Evolutionary conservation across 192 early-diverging fungal genomes (phyloP).

Genomic region (Coemansia sp.): DNA sequence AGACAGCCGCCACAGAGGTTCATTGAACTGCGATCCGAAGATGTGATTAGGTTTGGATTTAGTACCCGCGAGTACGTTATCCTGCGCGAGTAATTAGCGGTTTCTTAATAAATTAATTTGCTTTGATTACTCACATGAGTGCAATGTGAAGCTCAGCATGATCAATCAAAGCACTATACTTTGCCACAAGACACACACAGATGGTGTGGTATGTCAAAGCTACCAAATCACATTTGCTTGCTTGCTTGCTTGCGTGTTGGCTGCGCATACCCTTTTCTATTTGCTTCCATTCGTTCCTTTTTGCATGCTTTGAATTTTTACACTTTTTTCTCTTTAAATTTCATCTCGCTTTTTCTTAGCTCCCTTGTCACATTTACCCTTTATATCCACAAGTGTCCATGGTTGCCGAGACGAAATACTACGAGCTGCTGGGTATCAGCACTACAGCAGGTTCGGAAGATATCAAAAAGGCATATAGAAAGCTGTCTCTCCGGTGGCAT

Average conservation of each 20-base stretch:
- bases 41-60: slow-evolving; percentile 88
- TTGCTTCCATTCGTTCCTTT: neutral
- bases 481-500: slow-evolving; percentile 70
- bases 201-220: neutral
- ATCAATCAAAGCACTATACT: neutral
- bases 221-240: no score
- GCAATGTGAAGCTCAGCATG: no score
- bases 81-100: slow-evolving; percentile 57
- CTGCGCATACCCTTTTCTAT: neutral
- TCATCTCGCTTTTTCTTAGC: neutral
- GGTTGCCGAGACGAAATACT: slow-evolving; percentile 55
- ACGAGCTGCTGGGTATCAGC: slow-evolving; percentile 65
- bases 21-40: slow-evolving; percentile 77
- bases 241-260: neutral
- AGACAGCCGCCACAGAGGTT: slow-evolving; percentile 73
- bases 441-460: slow-evolving; percentile 62
- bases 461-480: slow-evolving; percentile 71
- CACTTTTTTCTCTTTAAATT: slow-evolving; percentile 4
- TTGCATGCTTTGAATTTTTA: slow-evolving; percentile 1
- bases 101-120: neutral
- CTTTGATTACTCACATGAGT: neutral
- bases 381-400: slow-evolving; percentile 11
- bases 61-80: slow-evolving; percentile 92
- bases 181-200: neutral
- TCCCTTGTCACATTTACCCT: no score